These are phyloP conservation scores for Cryptosporidium muris DNA, from an alignment of 169 alveolate genomes.

Conservation along the genomic window DNA sequence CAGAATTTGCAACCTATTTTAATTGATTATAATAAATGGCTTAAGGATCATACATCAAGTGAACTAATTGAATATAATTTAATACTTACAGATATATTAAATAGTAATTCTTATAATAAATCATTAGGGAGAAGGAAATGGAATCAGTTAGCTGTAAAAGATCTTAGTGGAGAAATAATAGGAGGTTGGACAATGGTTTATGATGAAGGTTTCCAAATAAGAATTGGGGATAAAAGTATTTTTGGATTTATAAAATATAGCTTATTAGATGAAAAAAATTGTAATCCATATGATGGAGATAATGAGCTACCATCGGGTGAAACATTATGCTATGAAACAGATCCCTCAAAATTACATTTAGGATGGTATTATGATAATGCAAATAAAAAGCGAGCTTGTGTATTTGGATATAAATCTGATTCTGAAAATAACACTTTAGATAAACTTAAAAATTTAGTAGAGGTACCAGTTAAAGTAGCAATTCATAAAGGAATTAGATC, in stretches of 20 bases:
- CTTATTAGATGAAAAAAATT: conserved; percentile 11
- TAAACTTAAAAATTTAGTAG: conserved; percentile 22
- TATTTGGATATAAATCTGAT: conserved; percentile 34
- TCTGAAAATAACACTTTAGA: neutral
- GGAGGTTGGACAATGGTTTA: conserved; percentile 85
- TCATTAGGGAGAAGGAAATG: conserved; percentile 58
- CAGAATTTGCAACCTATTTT: conserved; percentile 71
- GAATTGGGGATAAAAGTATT: conserved; percentile 37
- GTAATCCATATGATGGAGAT: conserved; percentile 74
- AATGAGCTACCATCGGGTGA: conserved; percentile 71
- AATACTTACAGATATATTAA: conserved; percentile 33
- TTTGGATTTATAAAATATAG: conserved; percentile 73
- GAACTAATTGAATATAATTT: conserved; percentile 8
- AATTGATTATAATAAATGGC: conserved; percentile 58
- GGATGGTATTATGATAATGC: conserved; percentile 70
- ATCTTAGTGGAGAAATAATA: conserved; percentile 4
- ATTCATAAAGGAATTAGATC: conserved; percentile 17
- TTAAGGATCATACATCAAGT: conserved; percentile 13
- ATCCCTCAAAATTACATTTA: conserved; percentile 71
- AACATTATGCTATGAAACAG: conserved; percentile 74
- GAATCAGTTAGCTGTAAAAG: conserved; percentile 72
- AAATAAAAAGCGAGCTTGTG: conserved; percentile 37
- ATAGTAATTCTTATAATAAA: neutral
- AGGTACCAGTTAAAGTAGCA: conserved; percentile 30
- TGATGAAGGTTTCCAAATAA: conserved; percentile 83